Evolutionary conservation across 805 yeast species (phyloP).

Genomic region (Yarrowia sp.): DNA sequence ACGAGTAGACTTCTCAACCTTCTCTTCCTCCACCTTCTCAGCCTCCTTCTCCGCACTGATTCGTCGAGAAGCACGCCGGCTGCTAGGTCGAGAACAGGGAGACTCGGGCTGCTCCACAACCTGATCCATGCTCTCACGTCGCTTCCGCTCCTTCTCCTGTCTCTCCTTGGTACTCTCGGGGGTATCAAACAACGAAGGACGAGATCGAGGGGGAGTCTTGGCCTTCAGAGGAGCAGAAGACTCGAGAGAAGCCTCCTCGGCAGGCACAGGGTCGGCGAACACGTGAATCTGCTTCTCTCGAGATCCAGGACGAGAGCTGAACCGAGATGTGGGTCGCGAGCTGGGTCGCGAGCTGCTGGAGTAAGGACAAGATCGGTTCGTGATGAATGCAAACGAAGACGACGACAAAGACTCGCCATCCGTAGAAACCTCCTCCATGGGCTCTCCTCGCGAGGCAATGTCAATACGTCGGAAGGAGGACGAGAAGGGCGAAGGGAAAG

Average conservation of each 20-base stretch:
- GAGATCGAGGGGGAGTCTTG: not conserved
- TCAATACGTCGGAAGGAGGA: not conserved
- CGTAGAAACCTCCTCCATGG: not conserved
- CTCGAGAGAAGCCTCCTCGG: not conserved
- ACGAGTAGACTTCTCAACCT: not conserved
- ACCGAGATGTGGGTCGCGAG: not conserved
- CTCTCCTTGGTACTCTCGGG: slow-evolving; percentile 2
- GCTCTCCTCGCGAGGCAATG: not conserved
- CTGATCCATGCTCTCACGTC: slow-evolving; percentile 19
- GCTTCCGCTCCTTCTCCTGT: slow-evolving; percentile 8
- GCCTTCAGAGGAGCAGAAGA: not conserved
- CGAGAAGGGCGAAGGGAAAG: slow-evolving; percentile 16
- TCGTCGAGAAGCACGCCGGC: not conserved
- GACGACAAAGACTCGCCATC: not conserved
- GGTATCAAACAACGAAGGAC: slow-evolving; percentile 5
- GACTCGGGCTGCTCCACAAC: slow-evolving; percentile 8
- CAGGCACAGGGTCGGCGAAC: slow-evolving; percentile 4
- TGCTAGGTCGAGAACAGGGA: not conserved
- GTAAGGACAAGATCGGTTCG: not conserved
- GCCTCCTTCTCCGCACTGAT: not conserved
- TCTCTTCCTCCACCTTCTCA: not conserved
- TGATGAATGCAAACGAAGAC: not conserved
- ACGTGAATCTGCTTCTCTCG: slow-evolving; percentile 12
- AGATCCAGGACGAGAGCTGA: not conserved
- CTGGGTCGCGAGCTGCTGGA: not conserved